A percentile compares a stretch with the other conserved stretches of the same genome.
phyloP scores from a whole-genome alignment of 495 filamentous ascomycete genomes.

The Lophium mytilinum region DNA sequence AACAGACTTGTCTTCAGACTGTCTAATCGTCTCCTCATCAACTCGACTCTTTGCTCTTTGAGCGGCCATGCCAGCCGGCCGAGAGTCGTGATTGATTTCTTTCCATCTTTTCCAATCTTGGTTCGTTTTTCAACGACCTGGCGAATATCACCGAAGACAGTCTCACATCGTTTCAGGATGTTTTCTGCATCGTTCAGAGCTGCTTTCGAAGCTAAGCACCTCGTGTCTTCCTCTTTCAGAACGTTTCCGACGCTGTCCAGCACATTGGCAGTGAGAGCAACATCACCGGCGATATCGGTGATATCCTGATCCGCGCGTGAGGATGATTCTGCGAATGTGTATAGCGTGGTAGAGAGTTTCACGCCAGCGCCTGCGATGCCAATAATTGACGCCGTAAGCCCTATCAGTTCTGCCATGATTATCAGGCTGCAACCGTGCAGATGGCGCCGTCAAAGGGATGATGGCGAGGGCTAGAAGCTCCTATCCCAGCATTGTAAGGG shows the following conservation, averaged over 20 bases:
- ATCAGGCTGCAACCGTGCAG: too few species aligned
- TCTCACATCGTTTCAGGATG: conserved; percentile 16
- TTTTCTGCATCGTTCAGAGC: conserved; percentile 13
- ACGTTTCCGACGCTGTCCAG: conserved; percentile 17
- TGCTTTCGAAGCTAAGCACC: conserved; percentile 3
- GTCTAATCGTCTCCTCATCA: conserved; percentile 9
- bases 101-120: conserved; percentile 13
- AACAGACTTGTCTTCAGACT: conserved; percentile 17
- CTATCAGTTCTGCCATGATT: conserved; percentile 9
- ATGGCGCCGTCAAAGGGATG: too few species aligned
- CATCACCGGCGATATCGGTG: conserved; percentile 13
- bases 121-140: conserved; percentile 18
- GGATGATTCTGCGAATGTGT: conserved; percentile 9
- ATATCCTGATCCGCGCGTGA: conserved; percentile 14
- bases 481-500: too few species aligned
- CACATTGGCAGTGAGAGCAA: conserved; percentile 12
- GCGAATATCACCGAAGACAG: conserved; percentile 14
- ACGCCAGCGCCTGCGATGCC: conserved; percentile 9
- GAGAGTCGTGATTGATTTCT: conserved; percentile 9
- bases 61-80: conserved; percentile 15
- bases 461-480: too few species aligned
- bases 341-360: conserved; percentile 9
- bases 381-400: conserved; percentile 10
- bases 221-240: conserved; percentile 6
- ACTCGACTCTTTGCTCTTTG: conserved; percentile 17